Conservation (phyloP, 495 filamentous ascomycete species). For the Chaetomium tenue region DNA sequence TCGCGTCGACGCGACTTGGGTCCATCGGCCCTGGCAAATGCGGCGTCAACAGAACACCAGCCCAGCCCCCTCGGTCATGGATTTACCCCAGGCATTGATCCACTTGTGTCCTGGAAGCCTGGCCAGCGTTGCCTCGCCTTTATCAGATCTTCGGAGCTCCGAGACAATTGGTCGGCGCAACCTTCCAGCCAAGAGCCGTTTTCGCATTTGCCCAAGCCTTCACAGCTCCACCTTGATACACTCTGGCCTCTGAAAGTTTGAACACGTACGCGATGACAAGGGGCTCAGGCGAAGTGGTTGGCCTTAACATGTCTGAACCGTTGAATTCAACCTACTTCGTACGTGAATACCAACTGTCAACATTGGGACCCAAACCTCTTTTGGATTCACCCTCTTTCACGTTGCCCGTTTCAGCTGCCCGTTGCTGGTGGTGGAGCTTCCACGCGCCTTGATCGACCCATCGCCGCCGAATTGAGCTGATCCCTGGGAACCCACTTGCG, state of each 20-base stretch:
- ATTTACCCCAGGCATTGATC: constrained; percentile 9
- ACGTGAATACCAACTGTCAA: not conserved
- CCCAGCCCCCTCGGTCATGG: constrained; percentile 6
- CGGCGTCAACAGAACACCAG: constrained; percentile 14
- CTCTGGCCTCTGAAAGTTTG: not conserved
- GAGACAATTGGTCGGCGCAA: constrained; percentile 8
- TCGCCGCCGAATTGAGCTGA: not conserved
- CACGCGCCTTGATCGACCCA: not conserved
- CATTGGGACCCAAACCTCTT: not conserved
- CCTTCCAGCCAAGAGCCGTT: not conserved
- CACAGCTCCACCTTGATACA: constrained; percentile 12
- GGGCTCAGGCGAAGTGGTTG: not conserved
- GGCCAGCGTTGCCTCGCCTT: constrained; percentile 18
- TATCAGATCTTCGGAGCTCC: constrained; percentile 23
- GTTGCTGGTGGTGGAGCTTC: not conserved
- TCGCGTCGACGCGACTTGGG: constrained; percentile 27
- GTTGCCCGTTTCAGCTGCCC: not conserved
- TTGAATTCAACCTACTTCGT: not conserved
- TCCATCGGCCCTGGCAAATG: constrained; percentile 2
- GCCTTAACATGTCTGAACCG: not conserved
- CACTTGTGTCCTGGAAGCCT: not conserved
- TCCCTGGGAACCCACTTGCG: constrained; percentile 2
- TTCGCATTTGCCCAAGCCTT: not conserved
- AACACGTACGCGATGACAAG: too few relatives aligned
- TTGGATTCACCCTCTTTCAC: not conserved